A percentile compares a stretch with the other conserved stretches of the same genome.
These are phyloP conservation scores for Triticum urartu DNA, from an alignment of 176 grass and related monocot species.

Conservation along the genomic window DNA sequence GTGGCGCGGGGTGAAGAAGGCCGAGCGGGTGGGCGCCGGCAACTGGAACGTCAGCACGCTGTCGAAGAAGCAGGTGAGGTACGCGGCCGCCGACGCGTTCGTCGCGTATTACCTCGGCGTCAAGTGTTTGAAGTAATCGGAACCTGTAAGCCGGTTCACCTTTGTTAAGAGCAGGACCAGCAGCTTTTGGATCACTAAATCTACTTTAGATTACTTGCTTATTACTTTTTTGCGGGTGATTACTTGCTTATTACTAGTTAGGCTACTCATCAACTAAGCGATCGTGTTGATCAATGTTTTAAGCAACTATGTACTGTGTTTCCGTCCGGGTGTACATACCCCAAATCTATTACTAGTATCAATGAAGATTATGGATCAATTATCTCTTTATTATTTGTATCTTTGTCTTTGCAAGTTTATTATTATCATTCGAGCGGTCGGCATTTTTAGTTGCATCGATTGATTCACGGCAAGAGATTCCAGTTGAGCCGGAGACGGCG, in stretches of 20 bases:
- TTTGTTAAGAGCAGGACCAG: background rate
- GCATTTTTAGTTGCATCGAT: background rate
- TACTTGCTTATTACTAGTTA: background rate
- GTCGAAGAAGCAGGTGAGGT: background rate
- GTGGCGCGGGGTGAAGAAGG: background rate
- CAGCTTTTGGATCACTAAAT: background rate
- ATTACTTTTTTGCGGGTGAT: background rate
- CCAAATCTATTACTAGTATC: too few relatives aligned
- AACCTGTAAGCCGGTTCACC: background rate
- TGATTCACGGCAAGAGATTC: background rate
- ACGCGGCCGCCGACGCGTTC: background rate
- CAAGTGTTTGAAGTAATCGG: background rate
- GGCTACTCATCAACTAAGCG: background rate
- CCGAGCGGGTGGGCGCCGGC: background rate
- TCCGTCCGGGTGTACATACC: too few relatives aligned
- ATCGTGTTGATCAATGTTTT: background rate
- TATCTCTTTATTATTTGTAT: background rate
- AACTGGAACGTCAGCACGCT: constrained; percentile 12
- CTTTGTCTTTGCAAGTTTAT: background rate
- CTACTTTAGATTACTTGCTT: background rate
- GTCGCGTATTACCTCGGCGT: background rate
- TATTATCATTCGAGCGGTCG: background rate
- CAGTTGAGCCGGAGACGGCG: too few relatives aligned
- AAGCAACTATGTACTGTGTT: too few relatives aligned
- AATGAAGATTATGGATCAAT: too few relatives aligned